A percentile compares a stretch with the other conserved stretches of the same genome.
These are phyloP conservation scores for Hirsutella thompsonii DNA, from an alignment of 2,329 filamentous ascomycete species.

Conservation along the genomic window DNA sequence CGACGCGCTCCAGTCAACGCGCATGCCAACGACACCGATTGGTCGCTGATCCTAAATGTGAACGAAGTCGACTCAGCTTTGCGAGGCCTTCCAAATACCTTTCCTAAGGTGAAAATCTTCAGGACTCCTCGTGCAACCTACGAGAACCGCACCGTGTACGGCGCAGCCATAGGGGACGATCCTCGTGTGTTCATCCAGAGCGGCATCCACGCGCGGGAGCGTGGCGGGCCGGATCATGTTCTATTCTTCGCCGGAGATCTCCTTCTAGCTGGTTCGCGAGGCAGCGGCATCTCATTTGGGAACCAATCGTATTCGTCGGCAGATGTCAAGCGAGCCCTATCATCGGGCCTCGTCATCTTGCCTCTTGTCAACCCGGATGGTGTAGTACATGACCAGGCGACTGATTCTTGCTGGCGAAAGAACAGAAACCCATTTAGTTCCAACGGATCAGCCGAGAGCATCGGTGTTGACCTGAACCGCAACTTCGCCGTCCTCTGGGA, in stretches of 20 bases:
- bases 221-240: constrained; percentile 41
- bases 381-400: constrained; percentile 36
- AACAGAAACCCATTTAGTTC: constrained; percentile 34
- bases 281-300: constrained; percentile 37
- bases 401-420: constrained; percentile 39
- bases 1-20: too few relatives aligned
- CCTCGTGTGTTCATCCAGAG: constrained; percentile 39
- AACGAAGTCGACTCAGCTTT: not conserved
- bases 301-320: constrained; percentile 34
- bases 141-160: constrained; percentile 25
- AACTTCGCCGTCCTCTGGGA: constrained; percentile 48
- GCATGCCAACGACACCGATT: too few relatives aligned
- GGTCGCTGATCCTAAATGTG: not conserved
- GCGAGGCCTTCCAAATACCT: not conserved
- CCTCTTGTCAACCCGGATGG: constrained; percentile 42
- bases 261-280: constrained; percentile 36
- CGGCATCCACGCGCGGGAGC: constrained; percentile 44
- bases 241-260: constrained; percentile 46
- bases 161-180: constrained; percentile 30
- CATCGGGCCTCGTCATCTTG: constrained; percentile 38
- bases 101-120: constrained; percentile 19
- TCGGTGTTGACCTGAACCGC: constrained; percentile 40
- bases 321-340: constrained; percentile 36
- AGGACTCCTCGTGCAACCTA: constrained; percentile 29
- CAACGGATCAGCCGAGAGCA: constrained; percentile 9